Evolutionary conservation across 1,284 basidiomycete species (phyloP).

Genomic region (Cryptococcus hybrid): DNA sequence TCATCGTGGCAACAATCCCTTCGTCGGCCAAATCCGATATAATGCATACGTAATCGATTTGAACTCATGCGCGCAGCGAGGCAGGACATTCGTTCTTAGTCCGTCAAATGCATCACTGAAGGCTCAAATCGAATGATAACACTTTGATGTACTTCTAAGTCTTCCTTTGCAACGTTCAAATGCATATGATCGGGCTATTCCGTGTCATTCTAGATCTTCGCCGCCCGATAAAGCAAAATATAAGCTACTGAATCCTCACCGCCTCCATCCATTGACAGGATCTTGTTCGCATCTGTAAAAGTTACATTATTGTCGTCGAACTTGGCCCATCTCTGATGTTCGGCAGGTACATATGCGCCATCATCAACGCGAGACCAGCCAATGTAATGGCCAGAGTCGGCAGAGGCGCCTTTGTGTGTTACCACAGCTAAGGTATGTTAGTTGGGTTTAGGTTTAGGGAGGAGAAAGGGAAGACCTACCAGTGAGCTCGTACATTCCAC

Average conservation of each 20-base stretch:
- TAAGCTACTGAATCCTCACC: slow-evolving; percentile 78
- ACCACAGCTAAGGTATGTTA: slow-evolving; percentile 66
- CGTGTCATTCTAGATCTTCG: not conserved
- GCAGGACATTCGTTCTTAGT: no score
- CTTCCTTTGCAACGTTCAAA: no score
- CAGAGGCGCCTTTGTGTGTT: slow-evolving; percentile 93
- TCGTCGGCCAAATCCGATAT: no score
- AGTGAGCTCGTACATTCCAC: slow-evolving; percentile 48
- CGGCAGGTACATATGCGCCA: slow-evolving; percentile 17
- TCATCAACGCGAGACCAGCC: slow-evolving; percentile 58
- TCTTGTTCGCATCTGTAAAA: slow-evolving; percentile 58
- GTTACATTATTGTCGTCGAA: slow-evolving; percentile 73
- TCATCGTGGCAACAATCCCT: no score
- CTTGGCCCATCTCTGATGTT: slow-evolving; percentile 68
- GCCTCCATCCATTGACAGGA: slow-evolving; percentile 80
- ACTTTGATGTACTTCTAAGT: no score
- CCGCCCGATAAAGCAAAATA: slow-evolving; percentile 73
- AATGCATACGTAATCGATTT: no score
- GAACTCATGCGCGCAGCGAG: no score
- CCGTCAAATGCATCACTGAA: no score
- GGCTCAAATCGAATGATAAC: no score
- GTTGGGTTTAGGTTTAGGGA: not conserved
- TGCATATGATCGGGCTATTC: no score
- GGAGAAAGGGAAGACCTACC: slow-evolving; percentile 29
- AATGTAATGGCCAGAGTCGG: slow-evolving; percentile 86